Percentiles rank a stretch among this genome's conserved stretches.
Evolutionary conservation across 305 asterid genomes (phyloP).

Genomic region (Salvia sclarea): DNA sequence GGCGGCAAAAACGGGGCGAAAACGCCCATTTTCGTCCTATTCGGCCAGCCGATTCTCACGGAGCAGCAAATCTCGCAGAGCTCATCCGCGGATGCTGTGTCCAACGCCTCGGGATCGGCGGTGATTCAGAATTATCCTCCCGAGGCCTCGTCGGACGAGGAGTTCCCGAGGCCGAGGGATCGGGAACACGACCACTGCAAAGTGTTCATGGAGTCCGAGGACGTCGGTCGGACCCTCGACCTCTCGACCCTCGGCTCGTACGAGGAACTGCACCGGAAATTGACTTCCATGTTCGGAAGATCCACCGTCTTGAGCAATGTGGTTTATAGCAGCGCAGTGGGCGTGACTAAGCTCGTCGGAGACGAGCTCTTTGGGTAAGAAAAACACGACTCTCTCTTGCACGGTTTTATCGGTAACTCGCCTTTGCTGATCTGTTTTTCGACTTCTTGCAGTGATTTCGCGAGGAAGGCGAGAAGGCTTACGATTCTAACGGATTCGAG

Average conservation of each 20-base stretch:
- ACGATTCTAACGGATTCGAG: constrained; percentile 53
- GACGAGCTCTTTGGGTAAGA: constrained; percentile 62
- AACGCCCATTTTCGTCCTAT: constrained; percentile 47
- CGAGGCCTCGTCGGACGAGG: constrained; percentile 52
- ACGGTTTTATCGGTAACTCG: background rate
- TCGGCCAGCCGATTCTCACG: constrained; percentile 73
- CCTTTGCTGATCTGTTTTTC: background rate
- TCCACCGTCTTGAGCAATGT: constrained; percentile 49
- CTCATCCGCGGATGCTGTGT: constrained; percentile 40
- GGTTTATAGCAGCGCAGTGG: constrained; percentile 47
- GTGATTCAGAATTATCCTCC: constrained; percentile 49
- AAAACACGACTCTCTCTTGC: background rate
- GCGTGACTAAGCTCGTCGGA: constrained; percentile 52
- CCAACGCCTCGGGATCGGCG: constrained; percentile 59
- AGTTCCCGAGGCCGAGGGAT: constrained; percentile 42
- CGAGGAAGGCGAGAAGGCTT: constrained; percentile 55
- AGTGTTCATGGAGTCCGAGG: constrained; percentile 68
- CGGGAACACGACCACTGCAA: constrained; percentile 49
- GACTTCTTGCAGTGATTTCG: constrained; percentile 49
- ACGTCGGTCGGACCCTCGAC: constrained; percentile 64
- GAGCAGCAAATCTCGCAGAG: constrained; percentile 67
- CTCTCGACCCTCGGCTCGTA: constrained; percentile 48
- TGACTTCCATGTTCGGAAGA: constrained; percentile 53
- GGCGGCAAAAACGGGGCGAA: constrained; percentile 24
- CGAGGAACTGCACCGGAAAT: constrained; percentile 54